Conservation (phyloP, 73 alveolate genomes). For the Stentor coeruleus region DNA sequence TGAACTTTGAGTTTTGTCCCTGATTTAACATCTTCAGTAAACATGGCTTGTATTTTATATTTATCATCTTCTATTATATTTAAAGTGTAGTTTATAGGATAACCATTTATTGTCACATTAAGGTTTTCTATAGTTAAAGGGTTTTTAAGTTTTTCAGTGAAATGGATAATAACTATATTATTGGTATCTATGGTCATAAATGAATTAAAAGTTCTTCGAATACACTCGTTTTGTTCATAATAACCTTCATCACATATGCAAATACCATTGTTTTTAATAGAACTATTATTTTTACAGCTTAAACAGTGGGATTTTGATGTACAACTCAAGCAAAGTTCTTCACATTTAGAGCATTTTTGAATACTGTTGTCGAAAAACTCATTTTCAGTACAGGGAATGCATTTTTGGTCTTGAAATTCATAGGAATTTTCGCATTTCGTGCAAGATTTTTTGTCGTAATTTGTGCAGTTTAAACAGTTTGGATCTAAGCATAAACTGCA, state of each 20-base stretch:
- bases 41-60: no score
- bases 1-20: not conserved
- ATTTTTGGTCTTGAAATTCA: not conserved
- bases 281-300: not conserved
- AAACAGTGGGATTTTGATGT: not conserved
- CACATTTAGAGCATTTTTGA: not conserved
- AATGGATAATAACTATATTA: not conserved
- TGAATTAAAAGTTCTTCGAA: not conserved
- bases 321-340: not conserved
- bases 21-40: no score
- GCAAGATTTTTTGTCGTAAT: not conserved
- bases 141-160: not conserved
- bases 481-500: not conserved
- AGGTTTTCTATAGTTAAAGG: not conserved
- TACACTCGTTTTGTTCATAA: not conserved
- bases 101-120: not conserved
- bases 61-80: not conserved
- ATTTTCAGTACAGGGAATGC: not conserved
- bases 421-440: not conserved
- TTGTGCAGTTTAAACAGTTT: not conserved
- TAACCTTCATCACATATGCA: not conserved
- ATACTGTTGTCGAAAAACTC: not conserved
- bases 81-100: no score
- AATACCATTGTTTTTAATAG: no score
- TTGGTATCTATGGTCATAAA: no score